Evolutionary conservation across 208 protist species (phyloP), one percentile per base, ranked within the genome.

Genomic region (Jaenimonas drosophilae): DNA sequence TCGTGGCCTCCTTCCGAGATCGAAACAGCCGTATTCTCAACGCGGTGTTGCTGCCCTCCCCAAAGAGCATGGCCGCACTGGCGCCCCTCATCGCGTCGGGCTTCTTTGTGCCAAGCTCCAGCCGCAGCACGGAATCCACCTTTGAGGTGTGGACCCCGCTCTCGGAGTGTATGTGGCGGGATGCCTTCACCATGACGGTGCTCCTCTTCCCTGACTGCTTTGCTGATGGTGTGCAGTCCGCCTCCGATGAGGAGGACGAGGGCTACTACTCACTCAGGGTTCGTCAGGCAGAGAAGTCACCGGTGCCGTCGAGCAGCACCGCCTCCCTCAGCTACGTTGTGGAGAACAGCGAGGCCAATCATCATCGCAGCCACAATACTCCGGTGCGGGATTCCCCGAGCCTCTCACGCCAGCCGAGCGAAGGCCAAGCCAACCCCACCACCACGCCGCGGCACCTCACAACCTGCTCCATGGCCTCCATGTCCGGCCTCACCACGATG

Each of bases 171-270:
- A 45, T 64, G 14, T 50, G 45, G 11, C 65, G 70, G n/a, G 76
- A 88, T 21, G 45, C 63, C 20, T 73, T 91, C 26, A 64, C 66
- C 0, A 44, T 84, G 2, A 59, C 78, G 3, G 49, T 63, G 16
- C 48, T 91, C 21, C 51, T 91, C 7, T 91, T 79, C 37, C 68
- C 83, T 1, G 83, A 91, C 28, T 88, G 77, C 49, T 81, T 88
- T 36, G 49, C 65, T 4, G 52, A 59, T 5, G 49, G 51, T 20
- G 47, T 29, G 20, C 21, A 43, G 0, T 38, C 42, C 0, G 17
- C 11, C 24, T 14, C 6, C 34, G 11, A 25, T 34, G 11, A 33
- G 9, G 20, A 48, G 14, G 14, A 12, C 7, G 16, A 43, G 38
- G 38, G 16, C 7, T n/a, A n/a, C n/a, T n/a, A n/a, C n/a, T n/a